Evolutionary conservation across 148 eudicot species (phyloP).

Genomic region (Chenopodium berlandieri): DNA sequence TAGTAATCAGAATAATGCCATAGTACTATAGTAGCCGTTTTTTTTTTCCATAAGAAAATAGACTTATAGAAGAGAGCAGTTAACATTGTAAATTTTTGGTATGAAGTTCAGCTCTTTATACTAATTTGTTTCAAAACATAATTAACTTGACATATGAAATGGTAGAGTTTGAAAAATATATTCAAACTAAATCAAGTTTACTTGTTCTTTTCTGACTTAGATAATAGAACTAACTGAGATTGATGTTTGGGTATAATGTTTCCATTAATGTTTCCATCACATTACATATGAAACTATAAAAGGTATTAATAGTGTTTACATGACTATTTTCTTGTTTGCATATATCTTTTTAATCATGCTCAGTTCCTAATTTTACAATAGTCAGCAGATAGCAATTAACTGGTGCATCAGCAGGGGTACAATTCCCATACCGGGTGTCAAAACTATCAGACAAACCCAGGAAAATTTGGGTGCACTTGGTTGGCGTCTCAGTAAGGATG

Average conservation of each 20-base stretch:
- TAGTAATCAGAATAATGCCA: neutral
- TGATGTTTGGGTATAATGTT: too few relatives aligned
- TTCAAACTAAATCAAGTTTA: neutral
- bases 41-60: neutral
- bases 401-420: slow-evolving; percentile 94
- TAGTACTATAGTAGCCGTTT: neutral
- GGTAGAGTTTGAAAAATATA: neutral
- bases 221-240: too few relatives aligned
- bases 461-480: slow-evolving; percentile 88
- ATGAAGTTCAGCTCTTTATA: neutral
- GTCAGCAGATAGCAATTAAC: slow-evolving; percentile 78
- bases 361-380: slow-evolving; percentile 5
- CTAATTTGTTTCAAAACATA: neutral
- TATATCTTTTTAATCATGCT: neutral
- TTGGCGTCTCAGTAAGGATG: slow-evolving; percentile 73
- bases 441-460: slow-evolving; percentile 65
- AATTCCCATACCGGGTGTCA: slow-evolving; percentile 92
- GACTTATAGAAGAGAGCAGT: neutral
- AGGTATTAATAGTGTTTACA: neutral
- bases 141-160: neutral
- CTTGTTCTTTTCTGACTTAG: neutral
- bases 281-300: neutral
- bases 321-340: neutral
- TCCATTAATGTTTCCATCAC: too few relatives aligned
- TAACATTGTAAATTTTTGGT: neutral